phyloP scores from a whole-genome alignment of 129 eudicot genomes.

The Helichrysum umbraculigerum region DNA sequence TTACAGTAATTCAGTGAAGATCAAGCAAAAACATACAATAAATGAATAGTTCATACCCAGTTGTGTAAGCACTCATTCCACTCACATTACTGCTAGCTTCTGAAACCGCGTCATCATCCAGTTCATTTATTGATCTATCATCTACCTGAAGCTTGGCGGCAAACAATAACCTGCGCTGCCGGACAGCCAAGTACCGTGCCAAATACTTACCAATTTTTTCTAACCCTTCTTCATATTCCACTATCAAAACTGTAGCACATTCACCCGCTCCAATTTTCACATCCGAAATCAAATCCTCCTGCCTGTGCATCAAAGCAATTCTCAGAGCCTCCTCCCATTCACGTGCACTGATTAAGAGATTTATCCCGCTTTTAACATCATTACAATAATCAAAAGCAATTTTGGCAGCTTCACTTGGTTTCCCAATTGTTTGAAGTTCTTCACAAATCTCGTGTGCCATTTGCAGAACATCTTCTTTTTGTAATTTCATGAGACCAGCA shows the following conservation, averaged over 20 bases:
- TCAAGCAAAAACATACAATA: not conserved
- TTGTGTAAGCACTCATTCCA: conserved; percentile 98
- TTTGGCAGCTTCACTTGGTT: conserved; percentile 91
- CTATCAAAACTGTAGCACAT: conserved; percentile 55
- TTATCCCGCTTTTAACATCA: conserved; percentile 62
- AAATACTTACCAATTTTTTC: conserved; percentile 94
- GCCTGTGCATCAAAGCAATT: conserved; percentile 59
- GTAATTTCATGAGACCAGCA: conserved; percentile 68
- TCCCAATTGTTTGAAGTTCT: conserved; percentile 89
- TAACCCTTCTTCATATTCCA: conserved; percentile 76
- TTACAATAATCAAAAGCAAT: conserved; percentile 80
- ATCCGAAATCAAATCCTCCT: conserved; percentile 56
- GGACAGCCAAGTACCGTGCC: conserved; percentile 83
- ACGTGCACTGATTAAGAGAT: conserved; percentile 73
- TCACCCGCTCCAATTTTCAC: conserved; percentile 73
- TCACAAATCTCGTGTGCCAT: conserved; percentile 83
- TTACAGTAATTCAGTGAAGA: not conserved
- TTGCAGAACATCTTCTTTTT: conserved; percentile 14
- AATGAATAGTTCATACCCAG: conserved; percentile 57
- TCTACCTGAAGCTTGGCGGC: conserved; percentile 81
- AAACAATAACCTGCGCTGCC: conserved; percentile 85
- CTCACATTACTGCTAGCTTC: conserved; percentile 96
- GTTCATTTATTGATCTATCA: conserved; percentile 53
- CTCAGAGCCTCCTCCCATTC: conserved; percentile 96
- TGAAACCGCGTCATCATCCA: conserved; percentile 92